Base-by-base conservation (phyloP, 2,329 filamentous ascomycete genomes). In the Fusarium sp. region DNA sequence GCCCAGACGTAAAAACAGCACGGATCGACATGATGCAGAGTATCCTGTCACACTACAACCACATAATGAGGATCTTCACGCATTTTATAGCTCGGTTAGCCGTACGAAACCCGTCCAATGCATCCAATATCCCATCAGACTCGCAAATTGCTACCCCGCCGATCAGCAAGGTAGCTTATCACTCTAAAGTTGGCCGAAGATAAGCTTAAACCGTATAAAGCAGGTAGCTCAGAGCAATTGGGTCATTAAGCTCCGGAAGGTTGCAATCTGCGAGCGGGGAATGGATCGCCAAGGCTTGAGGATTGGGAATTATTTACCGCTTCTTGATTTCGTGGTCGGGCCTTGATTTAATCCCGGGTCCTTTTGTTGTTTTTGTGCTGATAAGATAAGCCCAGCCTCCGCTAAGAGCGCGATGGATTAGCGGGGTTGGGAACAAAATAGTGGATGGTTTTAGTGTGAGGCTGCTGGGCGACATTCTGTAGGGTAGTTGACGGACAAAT, bases 121-220 rank as follows among this genome's bases (percentile, higher is more conserved):
- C 8, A 1, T 38, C 34, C 34, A 38, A 38, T 10, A 38, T 38
- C 34, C 6, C 34, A 38, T 38, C 34, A n/a, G n/a, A 22, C 24
- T 41, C 38, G 40, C 52, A 6, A 40, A 34, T 25, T 24, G 54
- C 32, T 34, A 53, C 43, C 62, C 67, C 62, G 46, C 67, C 24
- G 48, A 70, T 67, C 58, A 44, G 22, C 57, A 54, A 32, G 54
- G 44, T 40, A 61, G 48, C 67, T 67, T 64, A 63, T 55, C 41
- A 67, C 7, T 40, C 34, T 34, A 60, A 29, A 57, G 52, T 63
- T 53, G 22, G 58, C 51, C 41, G 44, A 48, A 38, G 65, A 68
- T 60, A 69, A 65, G 59, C 53, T 64, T 60, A 70, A 65, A 32
- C 67, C 58, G 8, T 64, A 57, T 65, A 47, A 32, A 70, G 67